These are phyloP conservation scores for Gossypium laxum DNA, from an alignment of 441 rosid genomes.

Conservation along the genomic window DNA sequence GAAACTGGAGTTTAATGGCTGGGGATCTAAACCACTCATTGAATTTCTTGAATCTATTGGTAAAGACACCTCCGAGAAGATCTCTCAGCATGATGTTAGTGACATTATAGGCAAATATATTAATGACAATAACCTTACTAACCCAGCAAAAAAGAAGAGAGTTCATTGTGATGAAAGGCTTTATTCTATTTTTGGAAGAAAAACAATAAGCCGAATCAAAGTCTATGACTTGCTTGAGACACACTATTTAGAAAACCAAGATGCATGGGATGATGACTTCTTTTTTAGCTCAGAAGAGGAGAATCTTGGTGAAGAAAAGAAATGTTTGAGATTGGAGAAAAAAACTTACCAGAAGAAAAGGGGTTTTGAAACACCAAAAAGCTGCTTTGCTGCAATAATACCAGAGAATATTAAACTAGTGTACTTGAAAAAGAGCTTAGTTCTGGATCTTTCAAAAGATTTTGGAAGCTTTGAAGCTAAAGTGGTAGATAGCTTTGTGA, in stretches of 20 bases:
- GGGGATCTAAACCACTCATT: slow-evolving; percentile 53
- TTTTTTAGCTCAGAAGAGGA: slow-evolving; percentile 42
- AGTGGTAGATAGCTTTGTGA: slow-evolving; percentile 43
- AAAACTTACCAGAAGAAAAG: slow-evolving; percentile 17
- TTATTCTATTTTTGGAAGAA: slow-evolving; percentile 37
- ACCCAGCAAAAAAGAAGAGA: slow-evolving; percentile 37
- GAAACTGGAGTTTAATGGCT: slow-evolving; percentile 39
- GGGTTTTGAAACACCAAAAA: slow-evolving; percentile 27
- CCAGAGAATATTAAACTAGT: slow-evolving; percentile 45
- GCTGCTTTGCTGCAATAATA: slow-evolving; percentile 38
- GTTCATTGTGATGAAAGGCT: slow-evolving; percentile 40
- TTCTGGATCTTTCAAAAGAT: slow-evolving; percentile 33
- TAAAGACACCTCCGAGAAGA: slow-evolving; percentile 30
- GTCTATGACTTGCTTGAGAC: slow-evolving; percentile 36
- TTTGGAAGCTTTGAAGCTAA: slow-evolving; percentile 37
- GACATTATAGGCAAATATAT: slow-evolving; percentile 32
- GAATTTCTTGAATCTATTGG: slow-evolving; percentile 41
- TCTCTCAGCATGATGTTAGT: slow-evolving; percentile 36
- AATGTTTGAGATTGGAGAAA: slow-evolving; percentile 19
- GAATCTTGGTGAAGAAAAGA: slow-evolving; percentile 13
- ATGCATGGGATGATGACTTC: slow-evolving; percentile 33
- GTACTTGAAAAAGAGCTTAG: slow-evolving; percentile 50
- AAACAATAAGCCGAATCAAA: slow-evolving; percentile 27
- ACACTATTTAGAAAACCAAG: slow-evolving; percentile 49
- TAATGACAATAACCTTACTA: slow-evolving; percentile 26